Evolutionary conservation across 441 rosid genomes (phyloP), one percentile per base, ranked within the genome.

Genomic region (Euphorbia schlechtendalii): DNA sequence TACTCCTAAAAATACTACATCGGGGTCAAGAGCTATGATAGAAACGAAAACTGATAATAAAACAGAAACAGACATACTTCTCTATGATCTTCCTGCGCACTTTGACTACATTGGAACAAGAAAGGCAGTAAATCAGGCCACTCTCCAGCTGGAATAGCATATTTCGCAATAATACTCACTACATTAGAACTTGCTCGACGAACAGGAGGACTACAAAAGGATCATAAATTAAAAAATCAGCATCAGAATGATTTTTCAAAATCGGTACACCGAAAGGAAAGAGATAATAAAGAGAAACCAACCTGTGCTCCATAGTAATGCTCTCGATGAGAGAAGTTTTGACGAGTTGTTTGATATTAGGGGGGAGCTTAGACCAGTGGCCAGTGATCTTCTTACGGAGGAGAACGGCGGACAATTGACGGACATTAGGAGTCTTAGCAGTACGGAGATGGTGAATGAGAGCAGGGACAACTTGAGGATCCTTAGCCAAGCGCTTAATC

Each of bases 321-420:
- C 98, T 95, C 74, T 95, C 99, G 24, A 92, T 80, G 63, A 95
- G 83, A 20, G 98, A 92, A 63, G 87, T 89, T 78, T 89, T 95
- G 72, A 95, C 99, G 17, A 84, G 83, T 52, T 81, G 86, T 72
- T 95, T 95, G 59, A 82, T 73, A 51, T 84, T 93, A 21, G 97
- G 92, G 38, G 98, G 52, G 25, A 95, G 93, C 86, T 91, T 95
- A 18, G 97, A 82, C 99, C 98, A 95, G 74, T 95, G 99, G 5
- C 97, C 98, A 8, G 97, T 95, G 78, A 95, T 88, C 84, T 91
- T 95, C 88, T 95, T 92, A 24, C 99, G 92, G 75, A 95, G 97
- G 81, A 95, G 97, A 0, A 95, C 99, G 65, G 99, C 99, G 63
- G 99, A 92, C 38, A 95, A 90, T 77, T 95, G 99, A 68, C 98